Evolutionary conservation across 371 early-diverging fungal species (phyloP), one percentile per base, ranked within the genome.

Genomic region (Syncephalastrum racemosum): DNA sequence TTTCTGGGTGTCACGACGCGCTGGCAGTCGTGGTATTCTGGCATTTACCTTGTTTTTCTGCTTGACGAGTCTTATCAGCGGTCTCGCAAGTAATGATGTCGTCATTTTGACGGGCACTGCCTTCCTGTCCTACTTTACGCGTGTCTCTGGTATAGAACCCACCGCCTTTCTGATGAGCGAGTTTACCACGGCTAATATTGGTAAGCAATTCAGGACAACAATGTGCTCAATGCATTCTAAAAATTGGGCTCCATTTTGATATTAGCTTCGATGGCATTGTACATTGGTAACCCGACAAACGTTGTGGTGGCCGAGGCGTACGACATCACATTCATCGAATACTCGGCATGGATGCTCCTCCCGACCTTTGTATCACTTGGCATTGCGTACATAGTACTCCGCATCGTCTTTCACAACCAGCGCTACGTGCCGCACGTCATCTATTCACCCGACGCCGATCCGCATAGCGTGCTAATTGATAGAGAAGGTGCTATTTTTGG

Each of bases 211-310:
- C 4, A 23, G 39, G 1, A 25, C 25, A 45, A 41, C 19, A 48
- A 14, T 16, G 45, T 15, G 8, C 46, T 42, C 1, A 39, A 1
- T 16, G 18, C 10, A 20, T 42, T 2, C 15, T 25, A 19, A 19
- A 0, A 19, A 23, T 63, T 10, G 0, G 0, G 10, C 2, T 25
- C 12, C 6, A 31, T 31, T 2, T 2, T 31, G 10, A 5, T 31
- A 31, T 31, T 10, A 71, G 90, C 91, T 5, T 86, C 87, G 15
- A 91, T 92, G 90, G 86, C 87, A 0, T 66, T 93, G 10, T 92
- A 88, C 59, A 88, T 93, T 53, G 91, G 91, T 31, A 93, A 93
- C 56, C 87, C 91, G 15, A 92, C 92, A 1, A 93, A 93, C 54
- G 88, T 93, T 2, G 83, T 93, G 13, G 90, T 89, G 3, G 81